Conservation (phyloP, 2,329 filamentous ascomycete genomes). For the Ceratocystis papillata region DNA sequence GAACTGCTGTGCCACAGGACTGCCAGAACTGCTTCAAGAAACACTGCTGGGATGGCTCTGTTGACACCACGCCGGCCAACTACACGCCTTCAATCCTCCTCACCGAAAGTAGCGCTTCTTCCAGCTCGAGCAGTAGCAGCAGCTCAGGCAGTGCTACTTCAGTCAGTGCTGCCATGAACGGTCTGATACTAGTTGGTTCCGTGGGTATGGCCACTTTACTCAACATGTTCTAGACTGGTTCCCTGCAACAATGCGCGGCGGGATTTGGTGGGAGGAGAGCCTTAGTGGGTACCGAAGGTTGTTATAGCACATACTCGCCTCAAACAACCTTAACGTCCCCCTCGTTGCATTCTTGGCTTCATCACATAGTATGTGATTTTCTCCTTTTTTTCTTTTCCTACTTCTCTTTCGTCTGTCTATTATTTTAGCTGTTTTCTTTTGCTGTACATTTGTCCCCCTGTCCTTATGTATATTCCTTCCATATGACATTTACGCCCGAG, state of each 20-base stretch:
- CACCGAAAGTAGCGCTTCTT: background rate
- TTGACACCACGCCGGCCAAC: slow-evolving; percentile 16
- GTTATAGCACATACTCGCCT: background rate
- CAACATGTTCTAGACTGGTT: background rate
- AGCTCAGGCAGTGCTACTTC: background rate
- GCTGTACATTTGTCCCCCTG: background rate
- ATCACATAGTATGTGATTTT: background rate
- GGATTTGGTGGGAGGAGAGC: no score
- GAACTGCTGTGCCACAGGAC: slow-evolving; percentile 54
- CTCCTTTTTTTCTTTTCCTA: background rate
- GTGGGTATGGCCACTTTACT: slow-evolving; percentile 10
- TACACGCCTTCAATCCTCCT: slow-evolving; percentile 21
- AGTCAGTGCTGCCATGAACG: background rate
- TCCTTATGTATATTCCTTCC: background rate
- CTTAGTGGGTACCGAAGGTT: background rate
- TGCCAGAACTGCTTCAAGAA: slow-evolving; percentile 65
- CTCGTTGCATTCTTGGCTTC: background rate
- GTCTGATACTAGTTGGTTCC: slow-evolving; percentile 6
- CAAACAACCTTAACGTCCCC: background rate
- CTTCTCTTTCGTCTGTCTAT: background rate
- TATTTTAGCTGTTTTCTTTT: slow-evolving; percentile 6
- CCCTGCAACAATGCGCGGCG: no score
- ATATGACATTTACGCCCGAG: no score
- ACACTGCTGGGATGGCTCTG: slow-evolving; percentile 95
- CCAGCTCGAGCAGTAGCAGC: background rate